Conservation (phyloP, 805 yeast species). For the Nakazawaea ishiwadae region DNA sequence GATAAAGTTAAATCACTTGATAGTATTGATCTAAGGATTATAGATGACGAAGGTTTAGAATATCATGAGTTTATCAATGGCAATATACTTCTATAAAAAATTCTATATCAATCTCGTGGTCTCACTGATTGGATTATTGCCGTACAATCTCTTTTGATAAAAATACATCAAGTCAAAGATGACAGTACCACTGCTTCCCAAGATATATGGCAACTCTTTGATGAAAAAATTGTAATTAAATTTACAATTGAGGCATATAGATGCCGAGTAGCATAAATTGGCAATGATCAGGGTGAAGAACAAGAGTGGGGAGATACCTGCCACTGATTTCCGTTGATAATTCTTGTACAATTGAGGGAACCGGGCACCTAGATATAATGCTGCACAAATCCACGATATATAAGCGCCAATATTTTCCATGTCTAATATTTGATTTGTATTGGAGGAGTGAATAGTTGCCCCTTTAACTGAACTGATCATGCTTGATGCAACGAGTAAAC, state of each 20-base stretch:
- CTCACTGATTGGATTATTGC: background rate
- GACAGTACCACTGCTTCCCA: slow-evolving; percentile 86
- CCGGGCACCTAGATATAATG: slow-evolving; percentile 71
- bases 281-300: slow-evolving; percentile 78
- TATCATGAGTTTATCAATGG: background rate
- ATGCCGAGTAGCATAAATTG: slow-evolving; percentile 68
- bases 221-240: slow-evolving; percentile 46
- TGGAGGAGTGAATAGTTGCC: background rate
- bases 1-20: background rate
- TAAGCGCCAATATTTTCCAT: slow-evolving; percentile 31
- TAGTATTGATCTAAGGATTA: background rate
- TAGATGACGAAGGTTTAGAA: background rate
- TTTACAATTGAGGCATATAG: slow-evolving; percentile 64
- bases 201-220: slow-evolving; percentile 74
- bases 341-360: slow-evolving; percentile 83
- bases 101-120: slow-evolving; percentile 1
- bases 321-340: slow-evolving; percentile 72
- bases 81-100: background rate
- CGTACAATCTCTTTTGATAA: slow-evolving; percentile 47
- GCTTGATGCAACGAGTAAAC: slow-evolving; percentile 2
- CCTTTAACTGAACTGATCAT: slow-evolving; percentile 4
- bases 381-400: slow-evolving; percentile 78
- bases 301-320: slow-evolving; percentile 77
- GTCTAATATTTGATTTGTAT: background rate
- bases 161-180: slow-evolving; percentile 69